phyloP scores from a whole-genome alignment of 2,329 filamentous ascomycete genomes.

The Scedosporium minutisporum region DNA sequence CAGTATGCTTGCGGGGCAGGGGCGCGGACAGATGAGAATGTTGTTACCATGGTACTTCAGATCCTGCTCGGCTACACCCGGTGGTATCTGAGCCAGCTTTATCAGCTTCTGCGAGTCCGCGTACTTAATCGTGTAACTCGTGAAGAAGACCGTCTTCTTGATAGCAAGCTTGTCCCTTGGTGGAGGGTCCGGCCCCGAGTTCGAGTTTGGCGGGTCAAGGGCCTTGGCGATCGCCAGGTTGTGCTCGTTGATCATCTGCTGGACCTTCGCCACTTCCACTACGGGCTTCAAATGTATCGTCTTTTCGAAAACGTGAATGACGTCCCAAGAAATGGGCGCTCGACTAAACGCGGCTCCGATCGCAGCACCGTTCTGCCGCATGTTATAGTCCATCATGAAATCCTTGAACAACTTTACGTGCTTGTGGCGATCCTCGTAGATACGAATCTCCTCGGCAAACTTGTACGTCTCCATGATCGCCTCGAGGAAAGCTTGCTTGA shows the following conservation, averaged over 20 bases:
- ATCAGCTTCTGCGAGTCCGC: conserved; percentile 64
- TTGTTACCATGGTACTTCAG: conserved; percentile 78
- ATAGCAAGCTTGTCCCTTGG: conserved; percentile 49
- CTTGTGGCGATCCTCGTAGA: conserved; percentile 58
- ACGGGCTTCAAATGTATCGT: conserved; percentile 67
- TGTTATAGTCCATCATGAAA: conserved; percentile 72
- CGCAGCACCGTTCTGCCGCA: conserved; percentile 18
- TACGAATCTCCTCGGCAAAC: conserved; percentile 69
- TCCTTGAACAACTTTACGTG: conserved; percentile 75
- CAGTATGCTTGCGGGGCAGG: conserved; percentile 61
- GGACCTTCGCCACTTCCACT: conserved; percentile 71
- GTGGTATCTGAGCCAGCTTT: conserved; percentile 56
- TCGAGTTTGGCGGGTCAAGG: not conserved
- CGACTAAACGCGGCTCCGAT: conserved; percentile 42
- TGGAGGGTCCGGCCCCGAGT: not conserved
- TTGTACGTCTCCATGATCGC: conserved; percentile 79
- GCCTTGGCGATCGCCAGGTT: conserved; percentile 49
- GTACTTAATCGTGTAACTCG: conserved; percentile 73
- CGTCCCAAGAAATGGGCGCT: conserved; percentile 63
- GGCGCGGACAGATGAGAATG: conserved; percentile 78
- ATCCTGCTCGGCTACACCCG: conserved; percentile 55
- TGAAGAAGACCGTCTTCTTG: conserved; percentile 83
- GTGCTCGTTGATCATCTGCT: conserved; percentile 82
- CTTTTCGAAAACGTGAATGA: conserved; percentile 75
- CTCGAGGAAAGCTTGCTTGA: conserved; percentile 80